phyloP scores from a whole-genome alignment of 306 rosid genomes.

The Quercus agrifolia region DNA sequence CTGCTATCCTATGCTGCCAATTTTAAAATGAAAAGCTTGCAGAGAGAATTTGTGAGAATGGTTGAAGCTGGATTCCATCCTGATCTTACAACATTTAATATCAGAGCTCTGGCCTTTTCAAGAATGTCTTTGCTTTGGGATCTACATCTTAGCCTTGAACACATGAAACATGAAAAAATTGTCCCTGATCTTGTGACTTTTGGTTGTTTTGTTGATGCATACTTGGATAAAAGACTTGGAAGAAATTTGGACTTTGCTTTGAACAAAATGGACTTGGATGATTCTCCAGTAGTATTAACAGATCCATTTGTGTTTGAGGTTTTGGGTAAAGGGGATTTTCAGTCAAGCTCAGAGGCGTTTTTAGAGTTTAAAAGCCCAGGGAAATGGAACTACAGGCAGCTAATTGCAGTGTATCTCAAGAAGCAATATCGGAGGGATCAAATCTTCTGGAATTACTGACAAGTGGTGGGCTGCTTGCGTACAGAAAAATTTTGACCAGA shows the following conservation, averaged over 20 bases:
- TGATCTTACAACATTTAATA: constrained; percentile 77
- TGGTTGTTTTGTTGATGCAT: constrained; percentile 90
- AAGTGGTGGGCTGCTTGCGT: not conserved
- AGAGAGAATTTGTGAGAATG: constrained; percentile 79
- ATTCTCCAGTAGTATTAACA: constrained; percentile 49
- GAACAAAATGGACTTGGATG: constrained; percentile 54
- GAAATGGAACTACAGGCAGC: constrained; percentile 59
- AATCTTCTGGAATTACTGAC: constrained; percentile 84
- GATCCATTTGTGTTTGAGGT: constrained; percentile 79
- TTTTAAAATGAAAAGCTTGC: constrained; percentile 92
- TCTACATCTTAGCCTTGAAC: constrained; percentile 89
- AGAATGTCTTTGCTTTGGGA: constrained; percentile 91
- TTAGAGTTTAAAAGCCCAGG: constrained; percentile 48
- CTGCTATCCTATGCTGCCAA: constrained; percentile 80
- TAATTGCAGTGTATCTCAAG: constrained; percentile 55
- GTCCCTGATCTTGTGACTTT: constrained; percentile 81
- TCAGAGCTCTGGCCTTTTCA: constrained; percentile 87
- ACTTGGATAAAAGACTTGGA: constrained; percentile 67
- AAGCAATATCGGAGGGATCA: constrained; percentile 62
- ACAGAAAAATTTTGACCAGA: constrained; percentile 8
- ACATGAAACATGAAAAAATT: constrained; percentile 62
- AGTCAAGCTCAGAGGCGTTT: constrained; percentile 74
- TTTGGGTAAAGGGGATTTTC: constrained; percentile 91
- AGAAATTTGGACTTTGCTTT: constrained; percentile 69
- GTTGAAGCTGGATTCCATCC: constrained; percentile 67